Evolutionary conservation across 1,284 basidiomycete species (phyloP), one percentile per base, ranked within the genome.

Genomic region (Trichosporon sp.): DNA sequence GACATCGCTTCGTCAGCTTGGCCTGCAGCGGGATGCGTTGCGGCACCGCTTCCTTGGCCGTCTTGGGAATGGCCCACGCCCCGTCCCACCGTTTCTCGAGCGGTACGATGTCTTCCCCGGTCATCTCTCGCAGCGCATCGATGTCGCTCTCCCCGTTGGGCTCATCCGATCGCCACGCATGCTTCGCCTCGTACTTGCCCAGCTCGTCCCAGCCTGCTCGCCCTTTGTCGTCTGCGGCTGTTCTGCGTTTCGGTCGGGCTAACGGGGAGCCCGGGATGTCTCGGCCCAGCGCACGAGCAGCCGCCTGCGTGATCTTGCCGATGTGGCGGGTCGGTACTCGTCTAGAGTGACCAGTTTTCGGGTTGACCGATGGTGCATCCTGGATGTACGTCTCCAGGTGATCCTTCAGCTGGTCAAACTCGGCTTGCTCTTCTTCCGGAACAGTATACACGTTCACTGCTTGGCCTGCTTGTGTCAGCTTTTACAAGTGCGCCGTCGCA

Each of bases 1-100:
- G 89, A 81, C 96, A 99, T 6, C 96, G 90, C 80, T 98, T 98
- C 2, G 93, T 93, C 58, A 90, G 86, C 80, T 98, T 98, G 0
- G 93, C 90, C 67, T 90, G 89, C 2, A 99, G 84, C 0, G 92
- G 92, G 68, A 97, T 92, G 21, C 95, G 88, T 57, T 90, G 83
- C 0, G 95, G 95, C 70, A 86, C 87, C 0, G 61, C 62, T n/a
- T 49, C 56, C 31, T 64, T 65, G 40, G 13, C 21, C 16, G 14
- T 25, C 52, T 88, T 76, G 11, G 88, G 85, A 25, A 84, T 83
- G 31, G 84, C 85, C 92, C 92, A 95, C 70, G 90, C 90, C 60
- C 83, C 87, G 29, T 83, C 84, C 91, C 91, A 95, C 59, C 91
- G 81, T 76, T 90, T 89, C 67, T 91, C 89, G 46, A 95, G 74